phyloP scores from a whole-genome alignment of 169 alveolate genomes.

The Eimeria necatrix region DNA sequence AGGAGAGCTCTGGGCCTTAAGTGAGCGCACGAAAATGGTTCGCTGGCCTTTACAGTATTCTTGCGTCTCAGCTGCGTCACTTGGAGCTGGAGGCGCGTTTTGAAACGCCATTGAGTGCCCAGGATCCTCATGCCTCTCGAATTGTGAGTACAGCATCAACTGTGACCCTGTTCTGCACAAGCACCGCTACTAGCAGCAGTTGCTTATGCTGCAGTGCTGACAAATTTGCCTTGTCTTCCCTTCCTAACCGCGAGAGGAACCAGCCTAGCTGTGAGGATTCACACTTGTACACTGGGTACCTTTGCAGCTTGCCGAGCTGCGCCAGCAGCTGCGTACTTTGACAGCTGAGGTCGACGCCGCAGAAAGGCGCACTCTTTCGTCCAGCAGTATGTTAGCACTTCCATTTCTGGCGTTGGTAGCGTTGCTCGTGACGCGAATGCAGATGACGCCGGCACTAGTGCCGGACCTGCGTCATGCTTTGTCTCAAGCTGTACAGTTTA shows the following conservation, averaged over 20 bases:
- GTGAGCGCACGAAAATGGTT: no score
- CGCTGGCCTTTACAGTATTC: background rate
- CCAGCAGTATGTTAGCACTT: background rate
- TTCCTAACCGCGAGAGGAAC: no score
- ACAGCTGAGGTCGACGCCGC: constrained; percentile 34
- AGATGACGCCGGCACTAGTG: background rate
- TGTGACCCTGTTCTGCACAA: background rate
- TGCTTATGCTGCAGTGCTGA: background rate
- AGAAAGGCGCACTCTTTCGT: background rate
- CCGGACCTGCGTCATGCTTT: background rate
- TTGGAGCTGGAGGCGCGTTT: constrained; percentile 52
- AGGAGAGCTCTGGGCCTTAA: no score
- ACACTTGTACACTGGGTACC: background rate
- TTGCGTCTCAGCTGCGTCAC: constrained; percentile 35
- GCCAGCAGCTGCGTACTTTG: constrained; percentile 4
- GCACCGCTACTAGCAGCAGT: background rate
- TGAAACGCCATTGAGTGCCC: background rate
- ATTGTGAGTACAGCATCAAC: background rate
- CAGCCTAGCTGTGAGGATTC: no score
- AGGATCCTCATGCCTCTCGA: background rate
- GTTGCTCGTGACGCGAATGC: background rate
- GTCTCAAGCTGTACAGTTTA: no score
- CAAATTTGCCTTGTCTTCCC: background rate
- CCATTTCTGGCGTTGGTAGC: background rate
- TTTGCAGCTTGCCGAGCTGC: constrained; percentile 5